These are phyloP conservation scores for Alisma plantagoaquatica DNA, from an alignment of 106 monocot genomes.

Conservation along the genomic window DNA sequence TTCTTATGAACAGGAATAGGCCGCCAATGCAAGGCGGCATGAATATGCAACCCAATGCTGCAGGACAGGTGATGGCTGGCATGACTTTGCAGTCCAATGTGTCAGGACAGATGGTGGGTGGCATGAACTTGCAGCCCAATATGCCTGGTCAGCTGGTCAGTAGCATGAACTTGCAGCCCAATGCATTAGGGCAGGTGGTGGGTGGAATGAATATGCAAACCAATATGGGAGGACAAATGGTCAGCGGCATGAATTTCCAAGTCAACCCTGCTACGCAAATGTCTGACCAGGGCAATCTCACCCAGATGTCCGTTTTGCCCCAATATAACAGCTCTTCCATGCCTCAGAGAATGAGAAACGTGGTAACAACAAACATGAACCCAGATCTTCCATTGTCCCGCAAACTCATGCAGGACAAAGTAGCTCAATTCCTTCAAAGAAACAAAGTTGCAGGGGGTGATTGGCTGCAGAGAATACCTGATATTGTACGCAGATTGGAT, in stretches of 20 bases:
- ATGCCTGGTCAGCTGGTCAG: no score
- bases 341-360: conserved; percentile 12
- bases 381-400: conserved; percentile 7
- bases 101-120: conserved; percentile 28
- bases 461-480: conserved; percentile 31
- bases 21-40: no score
- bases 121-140: no score
- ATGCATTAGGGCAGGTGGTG: no score
- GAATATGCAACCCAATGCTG: no score
- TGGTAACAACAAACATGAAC: conserved; percentile 12
- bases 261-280: conserved; percentile 17
- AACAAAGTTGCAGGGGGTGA: conserved; percentile 13
- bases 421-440: conserved; percentile 32
- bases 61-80: no score
- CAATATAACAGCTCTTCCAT: conserved; percentile 19
- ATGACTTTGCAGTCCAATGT: conserved; percentile 36
- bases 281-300: conserved; percentile 19
- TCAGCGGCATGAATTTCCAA: no score
- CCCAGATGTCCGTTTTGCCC: conserved; percentile 16
- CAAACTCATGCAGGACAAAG: conserved; percentile 7
- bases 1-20: no score
- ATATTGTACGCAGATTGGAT: conserved; percentile 43
- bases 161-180: no score
- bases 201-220: no score
- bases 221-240: no score